Conservation (phyloP, 164 flowering plant genomes). For the Stephania japonica region DNA sequence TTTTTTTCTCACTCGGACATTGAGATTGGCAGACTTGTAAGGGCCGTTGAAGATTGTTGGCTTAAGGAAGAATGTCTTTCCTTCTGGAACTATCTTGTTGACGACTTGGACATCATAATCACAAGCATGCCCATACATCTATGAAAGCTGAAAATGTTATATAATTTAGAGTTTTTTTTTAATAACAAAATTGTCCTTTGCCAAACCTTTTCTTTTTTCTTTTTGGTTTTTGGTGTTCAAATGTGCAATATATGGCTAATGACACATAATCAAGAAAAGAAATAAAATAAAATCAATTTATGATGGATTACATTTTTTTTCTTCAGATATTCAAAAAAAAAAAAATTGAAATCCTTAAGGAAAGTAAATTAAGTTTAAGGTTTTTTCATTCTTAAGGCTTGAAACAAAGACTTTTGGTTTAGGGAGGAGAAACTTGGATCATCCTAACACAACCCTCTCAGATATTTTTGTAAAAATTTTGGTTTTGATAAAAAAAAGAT, state of each 20-base stretch:
- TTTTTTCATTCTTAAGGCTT: no score
- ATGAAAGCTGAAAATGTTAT: not conserved
- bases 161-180: not conserved
- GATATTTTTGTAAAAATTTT: not conserved
- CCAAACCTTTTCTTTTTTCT: no score
- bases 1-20: not conserved
- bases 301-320: no score
- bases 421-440: no score
- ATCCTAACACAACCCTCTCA: not conserved
- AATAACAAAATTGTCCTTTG: not conserved
- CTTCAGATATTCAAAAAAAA: no score
- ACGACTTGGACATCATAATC: not conserved
- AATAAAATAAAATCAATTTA: not conserved
- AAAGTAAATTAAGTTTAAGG: not conserved
- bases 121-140: not conserved
- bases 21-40: not conserved
- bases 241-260: no score
- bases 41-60: not conserved
- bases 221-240: no score
- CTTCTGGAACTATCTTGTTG: slow-evolving; percentile 6
- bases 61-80: not conserved
- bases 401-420: no score
- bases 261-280: not conserved
- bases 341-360: not conserved
- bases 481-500: not conserved